Evolutionary conservation across 2,329 filamentous ascomycete genomes (phyloP).

Genomic region (Fusarium sp.): DNA sequence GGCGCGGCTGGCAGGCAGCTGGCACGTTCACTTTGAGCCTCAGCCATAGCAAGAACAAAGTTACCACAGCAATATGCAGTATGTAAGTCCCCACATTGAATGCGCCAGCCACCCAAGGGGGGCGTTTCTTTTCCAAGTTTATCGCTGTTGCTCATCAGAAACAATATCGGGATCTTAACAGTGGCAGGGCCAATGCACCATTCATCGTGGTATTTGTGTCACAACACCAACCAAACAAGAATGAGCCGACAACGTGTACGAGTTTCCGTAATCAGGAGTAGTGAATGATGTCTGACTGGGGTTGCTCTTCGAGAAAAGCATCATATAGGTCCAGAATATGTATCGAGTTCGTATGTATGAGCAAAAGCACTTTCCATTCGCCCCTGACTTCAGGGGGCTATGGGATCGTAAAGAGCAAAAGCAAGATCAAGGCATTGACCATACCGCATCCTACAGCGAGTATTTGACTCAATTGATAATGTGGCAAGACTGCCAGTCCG

Average conservation of each 20-base stretch:
- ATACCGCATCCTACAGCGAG: background rate
- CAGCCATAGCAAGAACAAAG: slow-evolving; percentile 4
- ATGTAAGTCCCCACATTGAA: background rate
- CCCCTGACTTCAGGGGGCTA: slow-evolving; percentile 37
- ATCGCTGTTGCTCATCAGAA: background rate
- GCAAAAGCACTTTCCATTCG: background rate
- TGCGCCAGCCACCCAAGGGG: background rate
- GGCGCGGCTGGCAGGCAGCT: slow-evolving; percentile 26
- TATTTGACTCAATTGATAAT: background rate
- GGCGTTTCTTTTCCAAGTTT: background rate
- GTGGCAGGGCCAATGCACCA: background rate
- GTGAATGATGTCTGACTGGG: background rate
- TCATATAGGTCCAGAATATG: background rate
- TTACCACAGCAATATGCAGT: slow-evolving; percentile 2
- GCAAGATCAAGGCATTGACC: no score
- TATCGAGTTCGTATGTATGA: background rate
- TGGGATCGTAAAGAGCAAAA: background rate
- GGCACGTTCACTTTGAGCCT: slow-evolving; percentile 6
- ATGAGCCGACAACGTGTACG: background rate
- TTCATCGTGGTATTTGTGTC: background rate
- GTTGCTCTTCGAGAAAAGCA: background rate
- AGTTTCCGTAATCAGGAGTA: background rate
- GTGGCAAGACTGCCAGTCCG: background rate
- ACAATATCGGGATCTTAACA: background rate
- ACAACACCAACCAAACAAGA: background rate